Base-by-base conservation (phyloP, 768 basidiomycete species). In the Xerocomus brunneocitrinus region DNA sequence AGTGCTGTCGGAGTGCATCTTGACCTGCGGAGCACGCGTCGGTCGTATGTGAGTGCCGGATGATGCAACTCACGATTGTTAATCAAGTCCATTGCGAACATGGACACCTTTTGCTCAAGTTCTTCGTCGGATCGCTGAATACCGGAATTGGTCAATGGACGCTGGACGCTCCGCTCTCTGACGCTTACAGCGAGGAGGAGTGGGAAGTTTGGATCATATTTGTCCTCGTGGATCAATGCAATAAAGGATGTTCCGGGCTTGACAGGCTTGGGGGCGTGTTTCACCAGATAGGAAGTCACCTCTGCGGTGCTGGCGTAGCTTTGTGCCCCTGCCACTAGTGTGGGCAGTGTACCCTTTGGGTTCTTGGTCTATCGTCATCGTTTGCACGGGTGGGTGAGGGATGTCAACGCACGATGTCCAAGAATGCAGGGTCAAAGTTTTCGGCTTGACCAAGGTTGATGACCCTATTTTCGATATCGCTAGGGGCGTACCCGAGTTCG, bases 201-300 rank as follows among this genome's bases (percentile, higher is more conserved):
- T n/a, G 75, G 70, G 57, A 80, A 77, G 72, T 83, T 83, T 49
- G 79, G 79, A 59, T 82, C 79, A 47, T 74, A 63, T 35, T 63
- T 68, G 34, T 76, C 73, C 31, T 74, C 71, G 59, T 82, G 79
- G 25, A 81, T 62, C 49, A 59, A 71, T 35, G 63, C 64, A 56
- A 76, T 70, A n/a, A 74, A 59, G 16, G 66, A 62, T 14, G 74
- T 71, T 5, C 66, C 62, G 9, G 69, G 67, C n/a, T 66, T 56
- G 22, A 71, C 71, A 55, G 69, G 64, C 53, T 57, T 67, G 16
- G 73, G 67, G 6, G 77, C 71, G 51, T 76, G 67, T 47, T 68
- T 58, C 36, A 75, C 64, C 40, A 81, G 69, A 58, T 74, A 74
- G 32, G 65, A 59, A 10, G 72, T 67, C 41, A 79, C 79, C 3